These are phyloP conservation scores for Lolium perenne DNA, from an alignment of 176 grass and related monocot genomes.

Conservation along the genomic window DNA sequence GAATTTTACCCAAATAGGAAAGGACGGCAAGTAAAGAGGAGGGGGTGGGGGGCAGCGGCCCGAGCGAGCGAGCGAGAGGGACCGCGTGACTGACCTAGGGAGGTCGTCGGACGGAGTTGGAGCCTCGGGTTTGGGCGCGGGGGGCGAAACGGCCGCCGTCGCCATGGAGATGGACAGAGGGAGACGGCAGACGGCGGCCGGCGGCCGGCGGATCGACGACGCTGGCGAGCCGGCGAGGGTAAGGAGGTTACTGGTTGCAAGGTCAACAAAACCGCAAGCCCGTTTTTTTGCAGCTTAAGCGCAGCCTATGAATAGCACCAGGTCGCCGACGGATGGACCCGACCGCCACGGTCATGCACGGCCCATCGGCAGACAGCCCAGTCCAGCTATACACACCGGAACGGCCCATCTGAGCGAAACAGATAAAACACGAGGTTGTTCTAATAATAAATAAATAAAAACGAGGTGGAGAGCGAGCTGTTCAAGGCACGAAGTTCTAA, in stretches of 20 bases:
- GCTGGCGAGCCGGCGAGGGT: conserved; percentile 15
- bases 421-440: too few species aligned
- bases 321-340: too few species aligned
- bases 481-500: too few species aligned
- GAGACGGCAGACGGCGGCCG: neutral
- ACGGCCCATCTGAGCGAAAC: too few species aligned
- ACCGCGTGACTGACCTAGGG: conserved; percentile 4
- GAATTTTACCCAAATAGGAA: neutral
- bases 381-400: too few species aligned
- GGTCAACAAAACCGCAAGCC: neutral
- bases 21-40: neutral
- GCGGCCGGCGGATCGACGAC: neutral
- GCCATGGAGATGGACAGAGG: conserved; percentile 17
- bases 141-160: neutral
- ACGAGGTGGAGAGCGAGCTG: too few species aligned
- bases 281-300: neutral
- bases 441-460: too few species aligned
- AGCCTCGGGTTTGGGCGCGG: neutral
- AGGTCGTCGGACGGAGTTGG: neutral
- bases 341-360: too few species aligned
- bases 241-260: neutral
- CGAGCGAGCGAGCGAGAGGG: neutral
- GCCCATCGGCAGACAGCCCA: too few species aligned
- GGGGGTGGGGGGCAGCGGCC: neutral
- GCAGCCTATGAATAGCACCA: neutral